Evolutionary conservation across 2,329 filamentous ascomycete genomes (phyloP).

Genomic region (Colletotrichum viniferum): DNA sequence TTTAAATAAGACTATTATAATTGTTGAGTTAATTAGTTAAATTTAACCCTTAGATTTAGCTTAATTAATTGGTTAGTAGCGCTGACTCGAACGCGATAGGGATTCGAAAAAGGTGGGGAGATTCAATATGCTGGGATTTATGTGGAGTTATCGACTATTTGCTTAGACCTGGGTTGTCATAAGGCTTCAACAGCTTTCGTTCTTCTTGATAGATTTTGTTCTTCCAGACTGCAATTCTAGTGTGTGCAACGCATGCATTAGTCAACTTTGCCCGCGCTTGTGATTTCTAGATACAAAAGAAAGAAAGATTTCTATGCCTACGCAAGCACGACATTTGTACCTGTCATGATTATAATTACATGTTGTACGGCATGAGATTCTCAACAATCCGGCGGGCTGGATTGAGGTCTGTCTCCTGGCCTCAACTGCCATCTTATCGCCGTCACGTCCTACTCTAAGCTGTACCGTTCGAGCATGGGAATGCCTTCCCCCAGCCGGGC

Average conservation of each 20-base stretch:
- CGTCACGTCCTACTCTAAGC: fast-evolving
- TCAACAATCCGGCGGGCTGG: no score
- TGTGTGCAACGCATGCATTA: fast-evolving
- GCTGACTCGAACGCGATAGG: fast-evolving
- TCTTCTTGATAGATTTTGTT: neutral
- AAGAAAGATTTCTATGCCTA: fast-evolving
- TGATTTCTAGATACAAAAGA: neutral
- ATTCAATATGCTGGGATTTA: neutral
- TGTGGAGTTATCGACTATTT: neutral
- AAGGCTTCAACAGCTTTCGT: neutral
- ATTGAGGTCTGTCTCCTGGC: no score
- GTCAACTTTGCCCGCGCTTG: fast-evolving
- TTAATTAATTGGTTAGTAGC: no score
- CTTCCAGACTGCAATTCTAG: neutral
- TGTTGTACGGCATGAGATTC: no score
- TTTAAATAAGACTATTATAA: no score
- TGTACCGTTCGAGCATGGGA: fast-evolving
- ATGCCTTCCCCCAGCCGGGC: fast-evolving
- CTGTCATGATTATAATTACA: no score
- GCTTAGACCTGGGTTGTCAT: fast-evolving
- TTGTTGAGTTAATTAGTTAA: no score
- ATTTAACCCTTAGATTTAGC: no score
- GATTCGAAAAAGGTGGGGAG: fast-evolving
- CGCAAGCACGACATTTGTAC: no score
- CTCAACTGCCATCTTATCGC: no score